Conservation (phyloP, 2,329 filamentous ascomycete genomes). For the Zasmidium citrigriseum region DNA sequence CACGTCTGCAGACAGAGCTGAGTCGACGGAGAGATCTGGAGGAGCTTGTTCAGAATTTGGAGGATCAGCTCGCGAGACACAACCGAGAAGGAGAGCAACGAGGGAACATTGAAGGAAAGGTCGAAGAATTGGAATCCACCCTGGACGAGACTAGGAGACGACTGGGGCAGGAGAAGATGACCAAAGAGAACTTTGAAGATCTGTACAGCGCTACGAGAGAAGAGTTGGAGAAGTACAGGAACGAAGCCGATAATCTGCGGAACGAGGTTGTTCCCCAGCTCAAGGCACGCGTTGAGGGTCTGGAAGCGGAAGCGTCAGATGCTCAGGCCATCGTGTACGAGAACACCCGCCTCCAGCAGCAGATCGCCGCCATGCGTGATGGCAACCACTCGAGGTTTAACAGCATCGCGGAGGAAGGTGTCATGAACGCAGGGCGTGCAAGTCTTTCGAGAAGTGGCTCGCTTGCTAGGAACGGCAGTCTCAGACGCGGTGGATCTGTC, state of each 20-base stretch:
- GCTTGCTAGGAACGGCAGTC: slow-evolving; percentile 55
- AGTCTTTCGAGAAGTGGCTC: slow-evolving; percentile 55
- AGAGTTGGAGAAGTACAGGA: slow-evolving; percentile 78
- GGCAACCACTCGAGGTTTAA: slow-evolving; percentile 51
- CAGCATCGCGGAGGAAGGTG: slow-evolving; percentile 62
- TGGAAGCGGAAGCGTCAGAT: slow-evolving; percentile 73
- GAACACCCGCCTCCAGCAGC: slow-evolving; percentile 81
- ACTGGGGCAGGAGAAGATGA: slow-evolving; percentile 78
- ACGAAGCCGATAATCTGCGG: slow-evolving; percentile 87
- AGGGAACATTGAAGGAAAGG: slow-evolving; percentile 53
- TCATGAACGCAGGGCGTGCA: slow-evolving; percentile 33
- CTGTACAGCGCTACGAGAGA: slow-evolving; percentile 79
- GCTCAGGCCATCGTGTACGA: slow-evolving; percentile 76
- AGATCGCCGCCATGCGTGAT: slow-evolving; percentile 68
- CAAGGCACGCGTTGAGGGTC: slow-evolving; percentile 71
- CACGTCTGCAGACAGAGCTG: slow-evolving; percentile 85
- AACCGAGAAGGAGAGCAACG: slow-evolving; percentile 33
- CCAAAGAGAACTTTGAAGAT: slow-evolving; percentile 93
- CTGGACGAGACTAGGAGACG: slow-evolving; percentile 83
- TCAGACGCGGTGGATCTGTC: slow-evolving; percentile 37
- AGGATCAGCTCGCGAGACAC: slow-evolving; percentile 71
- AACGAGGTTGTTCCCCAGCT: slow-evolving; percentile 85
- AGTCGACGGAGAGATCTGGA: slow-evolving; percentile 74
- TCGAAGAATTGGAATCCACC: slow-evolving; percentile 75
- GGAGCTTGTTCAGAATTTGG: slow-evolving; percentile 78